Evolutionary conservation across 2,329 filamentous ascomycete genomes (phyloP).

Genomic region (Xylariaceae sp.): DNA sequence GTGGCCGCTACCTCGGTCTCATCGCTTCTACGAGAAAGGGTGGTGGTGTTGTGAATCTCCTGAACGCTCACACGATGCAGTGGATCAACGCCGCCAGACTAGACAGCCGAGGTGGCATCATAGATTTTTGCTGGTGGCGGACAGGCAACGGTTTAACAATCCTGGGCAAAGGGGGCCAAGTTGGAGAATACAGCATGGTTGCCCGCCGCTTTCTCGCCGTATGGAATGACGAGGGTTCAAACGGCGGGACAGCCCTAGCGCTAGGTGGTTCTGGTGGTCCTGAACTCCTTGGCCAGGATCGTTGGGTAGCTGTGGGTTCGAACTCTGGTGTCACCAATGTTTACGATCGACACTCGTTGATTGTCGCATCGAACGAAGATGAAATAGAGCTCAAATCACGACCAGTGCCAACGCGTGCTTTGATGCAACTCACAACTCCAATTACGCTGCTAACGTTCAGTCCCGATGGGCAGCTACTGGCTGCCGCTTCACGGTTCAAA

Average conservation of each 20-base stretch:
- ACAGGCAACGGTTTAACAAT: conserved; percentile 78
- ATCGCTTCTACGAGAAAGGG: conserved; percentile 77
- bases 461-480: conserved; percentile 83
- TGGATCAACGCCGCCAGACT: conserved; percentile 82
- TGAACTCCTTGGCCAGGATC: conserved; percentile 65
- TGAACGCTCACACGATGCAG: conserved; percentile 76
- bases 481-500: conserved; percentile 82
- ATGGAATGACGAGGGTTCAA: conserved; percentile 87
- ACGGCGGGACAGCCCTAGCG: conserved; percentile 77
- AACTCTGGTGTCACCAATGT: conserved; percentile 87
- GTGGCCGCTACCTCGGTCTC: conserved; percentile 80
- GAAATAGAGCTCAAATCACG: conserved; percentile 55
- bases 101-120: conserved; percentile 76
- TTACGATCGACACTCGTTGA: conserved; percentile 75
- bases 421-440: conserved; percentile 86
- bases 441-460: conserved; percentile 78
- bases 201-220: conserved; percentile 67
- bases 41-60: conserved; percentile 81
- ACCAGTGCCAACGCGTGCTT: conserved; percentile 67
- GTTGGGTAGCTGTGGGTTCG: conserved; percentile 86
- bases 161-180: conserved; percentile 79
- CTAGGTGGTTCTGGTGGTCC: conserved; percentile 69
- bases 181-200: conserved; percentile 80
- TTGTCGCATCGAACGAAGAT: conserved; percentile 36
- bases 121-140: conserved; percentile 91